These are phyloP conservation scores for Catharanthus roseus DNA, from an alignment of 257 asterid species.

Conservation along the genomic window DNA sequence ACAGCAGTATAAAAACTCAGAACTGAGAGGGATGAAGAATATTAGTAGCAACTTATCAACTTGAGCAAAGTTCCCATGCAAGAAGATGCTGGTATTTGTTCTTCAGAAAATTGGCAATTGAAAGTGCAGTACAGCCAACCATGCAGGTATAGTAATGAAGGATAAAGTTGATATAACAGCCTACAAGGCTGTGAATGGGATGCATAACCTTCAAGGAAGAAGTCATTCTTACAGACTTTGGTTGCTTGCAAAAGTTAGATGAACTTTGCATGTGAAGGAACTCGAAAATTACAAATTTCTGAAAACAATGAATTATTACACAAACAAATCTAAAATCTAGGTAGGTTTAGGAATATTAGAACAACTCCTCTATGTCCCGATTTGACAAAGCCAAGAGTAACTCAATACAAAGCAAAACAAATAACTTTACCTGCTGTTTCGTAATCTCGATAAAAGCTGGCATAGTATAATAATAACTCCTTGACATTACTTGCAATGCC, in stretches of 20 bases:
- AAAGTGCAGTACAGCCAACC: background rate
- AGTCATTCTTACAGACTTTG: background rate
- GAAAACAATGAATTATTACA: no score
- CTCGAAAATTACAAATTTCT: background rate
- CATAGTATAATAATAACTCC: slow-evolving; percentile 78
- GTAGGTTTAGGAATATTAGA: background rate
- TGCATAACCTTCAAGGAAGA: background rate
- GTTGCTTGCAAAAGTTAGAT: background rate
- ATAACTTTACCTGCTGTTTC: slow-evolving; percentile 71
- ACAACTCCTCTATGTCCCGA: background rate
- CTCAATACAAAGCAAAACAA: background rate
- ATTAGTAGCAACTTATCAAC: no score
- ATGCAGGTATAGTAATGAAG: background rate
- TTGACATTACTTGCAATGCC: slow-evolving; percentile 67
- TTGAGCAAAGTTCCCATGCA: background rate
- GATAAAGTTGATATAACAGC: no score
- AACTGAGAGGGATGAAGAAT: background rate
- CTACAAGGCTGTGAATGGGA: background rate
- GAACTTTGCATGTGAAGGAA: background rate
- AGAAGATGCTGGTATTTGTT: background rate
- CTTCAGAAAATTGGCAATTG: background rate
- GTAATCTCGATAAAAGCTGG: slow-evolving; percentile 90
- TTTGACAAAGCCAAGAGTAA: background rate
- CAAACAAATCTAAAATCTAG: background rate
- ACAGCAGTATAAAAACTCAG: background rate